Evolutionary conservation across 352 stramenopile genomes (phyloP), one percentile per base, ranked within the genome.

Genomic region (Pythium phragmitis): DNA sequence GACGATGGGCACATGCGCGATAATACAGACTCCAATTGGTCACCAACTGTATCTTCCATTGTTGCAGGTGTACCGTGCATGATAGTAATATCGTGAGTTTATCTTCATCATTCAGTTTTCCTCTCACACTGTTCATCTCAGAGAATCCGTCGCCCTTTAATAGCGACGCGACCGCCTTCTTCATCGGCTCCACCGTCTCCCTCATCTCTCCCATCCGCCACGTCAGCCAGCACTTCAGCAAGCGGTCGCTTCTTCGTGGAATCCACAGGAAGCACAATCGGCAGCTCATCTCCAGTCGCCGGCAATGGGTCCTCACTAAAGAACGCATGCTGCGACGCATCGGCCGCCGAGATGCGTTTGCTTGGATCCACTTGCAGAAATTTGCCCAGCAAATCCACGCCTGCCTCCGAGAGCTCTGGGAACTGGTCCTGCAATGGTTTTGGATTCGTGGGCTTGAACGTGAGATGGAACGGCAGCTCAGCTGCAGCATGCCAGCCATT

Each of bases 361-460:
- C 68, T 78, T 9, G 85, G 85, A 64, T 91, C 75, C 14, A 93
- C 36, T 23, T 72, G 47, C 4, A 93, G 67, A 46, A 93, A 43
- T 34, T 79, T 66, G 13, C 52, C 34, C 28, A 92, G 57, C 49
- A 93, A 57, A 46, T 91, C 76, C 0, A 92, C 60, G 7, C 85
- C 85, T 0, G 60, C 49, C 13, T 57, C 13, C 9, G 81, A 87
- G n/a, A 92, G 68, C 53, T 75, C 68, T 2, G 76, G 72, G 54
- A 93, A 89, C 52, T 89, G 85, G 17, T 80, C 75, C 0, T 47
- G 41, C 36, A 94, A 57, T n/a, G 83, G 73, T 53, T 47, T 68
- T 4, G 85, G 82, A 5, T 82, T 77, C 11, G 85, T 91, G 43
- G 80, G 70, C 43, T 87, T 87, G 60, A 92, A 94, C n/a, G 74